Base-by-base conservation (phyloP, 495 filamentous ascomycete genomes). In the Parathielavia hyrcaniae region DNA sequence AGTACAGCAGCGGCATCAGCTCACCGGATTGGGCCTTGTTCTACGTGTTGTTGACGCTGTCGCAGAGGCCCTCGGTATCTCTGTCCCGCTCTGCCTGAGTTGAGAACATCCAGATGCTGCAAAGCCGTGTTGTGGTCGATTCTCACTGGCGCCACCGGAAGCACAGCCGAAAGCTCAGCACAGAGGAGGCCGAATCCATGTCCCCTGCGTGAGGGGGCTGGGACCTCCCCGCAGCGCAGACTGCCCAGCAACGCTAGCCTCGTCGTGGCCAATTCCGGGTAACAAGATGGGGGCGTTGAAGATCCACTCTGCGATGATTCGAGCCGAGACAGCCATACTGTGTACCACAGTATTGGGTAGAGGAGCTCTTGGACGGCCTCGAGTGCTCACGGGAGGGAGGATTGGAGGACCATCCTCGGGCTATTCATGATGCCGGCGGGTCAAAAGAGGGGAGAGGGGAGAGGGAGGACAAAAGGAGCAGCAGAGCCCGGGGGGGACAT, bases 221-320 rank as follows among this genome's bases (percentile, higher is more conserved):
- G 30, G 11, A 11, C 26, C 36, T 10, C 30, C 20, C 22, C 48
- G 47, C 46, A 34, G 22, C 55, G 30, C 47, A 35, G 22, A 11
- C 35, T 6, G 9, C 26, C 40, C 13, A 30, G 26, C 6, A 30
- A 2, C 6, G 6, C 20, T 48, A 22, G 35, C 13, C 12, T 41
- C 26, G 45, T n/a, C n/a, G n/a, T n/a, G 34, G 26, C 39, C 41
- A 53, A 61, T 43, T 57, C 58, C 59, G 48, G 53, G 58, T 61
- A 55, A 41, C 46, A 52, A 22, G 34, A 26, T 10, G 5, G 6
- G 52, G 52, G 26, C 39, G 44, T 41, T 58, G 13, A 49, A 39
- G 52, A 50, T 55, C 51, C 52, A 60, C 58, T 13, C 10, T 6
- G 44, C 6, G 13, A 20, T 45, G 44, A 44, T 50, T 41, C 50